Base-by-base conservation (phyloP, 164 flowering plant species). In the Vitis amurensis region DNA sequence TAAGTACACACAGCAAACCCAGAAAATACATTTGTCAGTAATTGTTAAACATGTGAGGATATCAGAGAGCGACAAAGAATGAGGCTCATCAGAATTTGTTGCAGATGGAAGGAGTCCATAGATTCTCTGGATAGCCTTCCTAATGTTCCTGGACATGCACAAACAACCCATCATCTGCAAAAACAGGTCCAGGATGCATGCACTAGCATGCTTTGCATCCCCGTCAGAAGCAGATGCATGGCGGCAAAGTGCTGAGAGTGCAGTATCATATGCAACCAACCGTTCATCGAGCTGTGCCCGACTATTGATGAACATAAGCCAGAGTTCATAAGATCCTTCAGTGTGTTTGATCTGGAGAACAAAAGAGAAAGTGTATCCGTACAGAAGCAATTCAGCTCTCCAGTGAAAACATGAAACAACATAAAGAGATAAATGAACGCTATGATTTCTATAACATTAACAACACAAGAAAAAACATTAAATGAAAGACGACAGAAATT, bases 221-320 rank as follows among this genome's bases (percentile, higher is more conserved):
- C 68, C 62, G n/a, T 72, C 73, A 80, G 76, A 29, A 37, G 75
- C 58, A 68, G 83, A 75, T 57, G 83, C 78, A 66, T 67, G 70
- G 44, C 63, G 74, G 78, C 85, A 86, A 23, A 94, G 87, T 3
- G 86, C 83, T 8, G 79, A 72, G 58, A 90, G 75, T 57, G 97
- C 96, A 66, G 72, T 68, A 53, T 87, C 86, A 77, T 89, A 94
- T 57, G 94, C 92, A 71, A 57, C 75, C 72, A 91, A 72, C 53
- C 85, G 84, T 69, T 84, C 88, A 61, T 80, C 78, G 49, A 86
- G 81, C 47, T 80, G 79, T 49, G 63, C 27, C 16, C 96, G 91
- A 73, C 90, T 90, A 79, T 90, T 92, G 81, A 94, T 85, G 84
- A 84, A 94, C 83, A 90, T 74, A 60, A 90, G 90, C 97, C 97